Evolutionary conservation across 1,139 yeast species (phyloP).

Genomic region (Dujonia santamariae): DNA sequence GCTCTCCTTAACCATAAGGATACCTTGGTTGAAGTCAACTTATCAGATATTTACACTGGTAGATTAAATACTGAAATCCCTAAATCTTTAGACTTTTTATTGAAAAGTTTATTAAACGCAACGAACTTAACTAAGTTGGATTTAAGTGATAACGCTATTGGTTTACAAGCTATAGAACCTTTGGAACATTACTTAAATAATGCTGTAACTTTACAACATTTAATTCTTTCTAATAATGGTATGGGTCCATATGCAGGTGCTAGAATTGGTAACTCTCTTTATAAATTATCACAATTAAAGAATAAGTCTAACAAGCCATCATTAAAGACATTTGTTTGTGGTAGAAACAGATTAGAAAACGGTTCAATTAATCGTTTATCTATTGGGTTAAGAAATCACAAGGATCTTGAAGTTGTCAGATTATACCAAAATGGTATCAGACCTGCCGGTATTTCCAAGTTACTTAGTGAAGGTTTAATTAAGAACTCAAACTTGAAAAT

Average conservation of each 20-base stretch:
- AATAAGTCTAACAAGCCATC: constrained; percentile 40
- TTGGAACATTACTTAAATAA: constrained; percentile 73
- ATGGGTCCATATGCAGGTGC: constrained; percentile 98
- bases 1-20: constrained; percentile 50
- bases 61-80: constrained; percentile 95
- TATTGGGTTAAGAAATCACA: constrained; percentile 72
- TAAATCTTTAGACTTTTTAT: constrained; percentile 64
- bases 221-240: constrained; percentile 90
- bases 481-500: constrained; percentile 58
- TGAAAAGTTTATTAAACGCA: constrained; percentile 70
- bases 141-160: constrained; percentile 93
- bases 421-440: constrained; percentile 95
- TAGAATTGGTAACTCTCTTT: constrained; percentile 83
- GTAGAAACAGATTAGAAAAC: constrained; percentile 93
- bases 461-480: constrained; percentile 70
- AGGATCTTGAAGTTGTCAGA: constrained; percentile 67
- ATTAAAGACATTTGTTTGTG: constrained; percentile 85
- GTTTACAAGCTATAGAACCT: constrained; percentile 91
- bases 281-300: constrained; percentile 66
- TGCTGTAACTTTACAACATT: constrained; percentile 78
- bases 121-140: constrained; percentile 70
- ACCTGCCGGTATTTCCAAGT: constrained; percentile 81
- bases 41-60: constrained; percentile 93
- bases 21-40: constrained; percentile 62
- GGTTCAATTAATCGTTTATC: constrained; percentile 84